Evolutionary conservation across 805 yeast genomes (phyloP), one percentile per base, ranked within the genome.

Genomic region (Monosporozyma siamensis): DNA sequence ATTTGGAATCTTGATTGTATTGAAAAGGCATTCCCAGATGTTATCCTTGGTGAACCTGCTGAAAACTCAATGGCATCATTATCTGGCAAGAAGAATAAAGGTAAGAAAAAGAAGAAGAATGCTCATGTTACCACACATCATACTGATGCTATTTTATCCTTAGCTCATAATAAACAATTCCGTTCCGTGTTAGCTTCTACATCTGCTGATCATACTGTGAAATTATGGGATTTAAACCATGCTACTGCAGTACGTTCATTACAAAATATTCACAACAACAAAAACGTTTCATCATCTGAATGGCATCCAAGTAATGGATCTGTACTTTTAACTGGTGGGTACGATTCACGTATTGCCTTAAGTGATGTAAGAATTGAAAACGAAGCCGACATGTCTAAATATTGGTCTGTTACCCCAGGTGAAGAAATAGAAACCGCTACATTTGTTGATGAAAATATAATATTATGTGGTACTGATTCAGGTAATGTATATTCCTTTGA

Each of bases 11-110:
- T 92, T 55, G 98, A 92, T 61, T 79, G 82, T 49, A 70, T 90
- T 27, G 97, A 92, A 53, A 87, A 87, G 56, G 90, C 95, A 22
- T 90, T 85, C 73, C 98, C 98, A 11, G 95, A 89, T 58, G 74
- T 83, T 51, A 87, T 92, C 48, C 70, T 92, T 46, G 97, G 98
- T 41, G 95, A 84, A 58, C 78, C 78, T 9, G 71, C 70, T 36
- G 66, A 68, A 17, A 70, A 65, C 30, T 66, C 65, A 4, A 56
- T 51, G 42, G 56, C 60, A 32, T 42, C 48, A 24, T 42, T 56
- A 59, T 44, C 63, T 29, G 66, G 63, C 46, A 71, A 72, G 63
- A 74, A 74, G 55, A 73, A 74, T 60, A 74, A 70, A 59, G 25
- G 25, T 6, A 23, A 23, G 25, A 23, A 23, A 62, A 68, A 67